Conservation (phyloP, 352 stramenopile species). For the Pythium brassicae region DNA sequence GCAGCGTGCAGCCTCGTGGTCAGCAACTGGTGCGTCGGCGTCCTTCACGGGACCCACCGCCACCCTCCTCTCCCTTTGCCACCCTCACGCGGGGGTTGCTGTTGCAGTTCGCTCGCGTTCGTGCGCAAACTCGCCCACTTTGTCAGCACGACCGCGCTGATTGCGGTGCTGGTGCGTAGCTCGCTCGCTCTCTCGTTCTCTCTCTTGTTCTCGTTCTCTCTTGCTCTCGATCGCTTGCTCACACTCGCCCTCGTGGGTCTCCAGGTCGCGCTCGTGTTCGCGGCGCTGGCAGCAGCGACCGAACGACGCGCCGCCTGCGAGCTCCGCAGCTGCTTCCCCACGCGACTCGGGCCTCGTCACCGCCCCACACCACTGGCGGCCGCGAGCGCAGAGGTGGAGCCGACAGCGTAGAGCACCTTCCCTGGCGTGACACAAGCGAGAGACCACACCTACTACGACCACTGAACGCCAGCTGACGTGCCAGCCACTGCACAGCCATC, state of each 20-base stretch:
- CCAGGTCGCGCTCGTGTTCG: conserved; percentile 10
- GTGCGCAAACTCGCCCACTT: conserved; percentile 22
- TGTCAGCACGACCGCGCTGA: conserved; percentile 14
- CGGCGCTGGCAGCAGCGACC: conserved; percentile 12
- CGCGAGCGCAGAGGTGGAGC: not conserved
- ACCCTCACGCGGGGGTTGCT: too few species aligned
- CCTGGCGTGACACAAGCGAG: too few species aligned
- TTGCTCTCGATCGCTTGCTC: not conserved
- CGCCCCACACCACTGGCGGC: not conserved
- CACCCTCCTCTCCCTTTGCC: too few species aligned
- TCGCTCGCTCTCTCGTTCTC: not conserved
- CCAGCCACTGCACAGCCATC: too few species aligned
- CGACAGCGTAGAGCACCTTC: not conserved
- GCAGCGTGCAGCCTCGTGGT: conserved; percentile 25
- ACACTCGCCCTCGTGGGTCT: conserved; percentile 1
- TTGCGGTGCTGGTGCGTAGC: conserved; percentile 11
- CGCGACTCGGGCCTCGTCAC: not conserved
- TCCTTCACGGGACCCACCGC: not conserved
- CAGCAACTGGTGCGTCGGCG: conserved; percentile 22
- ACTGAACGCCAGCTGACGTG: too few species aligned
- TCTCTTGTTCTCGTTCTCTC: not conserved
- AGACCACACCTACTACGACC: too few species aligned
- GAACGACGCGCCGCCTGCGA: conserved; percentile 8
- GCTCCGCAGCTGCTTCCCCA: conserved; percentile 12
- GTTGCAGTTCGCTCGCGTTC: conserved; percentile 16